Percentiles rank a stretch among this genome's conserved stretches.
Conservation (phyloP, 2,329 filamentous ascomycete genomes). For the Hypoxylon sp. region DNA sequence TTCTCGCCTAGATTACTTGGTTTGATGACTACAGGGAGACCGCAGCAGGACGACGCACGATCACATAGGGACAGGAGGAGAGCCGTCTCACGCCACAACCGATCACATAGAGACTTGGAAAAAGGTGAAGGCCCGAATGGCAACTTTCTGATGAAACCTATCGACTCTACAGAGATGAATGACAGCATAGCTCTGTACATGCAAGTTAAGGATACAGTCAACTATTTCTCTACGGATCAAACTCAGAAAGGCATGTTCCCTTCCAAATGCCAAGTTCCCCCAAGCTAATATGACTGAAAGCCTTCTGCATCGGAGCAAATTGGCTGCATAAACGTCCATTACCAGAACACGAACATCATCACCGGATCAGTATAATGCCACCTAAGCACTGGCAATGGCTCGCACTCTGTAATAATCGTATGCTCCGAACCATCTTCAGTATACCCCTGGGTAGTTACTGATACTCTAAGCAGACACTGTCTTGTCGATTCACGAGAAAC, state of each 20-base stretch:
- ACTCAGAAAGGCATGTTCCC: conserved; percentile 70
- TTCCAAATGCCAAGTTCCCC: background rate
- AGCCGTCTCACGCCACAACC: conserved; percentile 29
- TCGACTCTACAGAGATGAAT: conserved; percentile 33
- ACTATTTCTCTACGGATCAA: conserved; percentile 81
- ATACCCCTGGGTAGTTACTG: conserved; percentile 36
- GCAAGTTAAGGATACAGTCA: conserved; percentile 79
- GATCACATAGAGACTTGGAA: conserved; percentile 44
- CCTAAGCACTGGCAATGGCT: conserved; percentile 78
- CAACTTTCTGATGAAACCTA: conserved; percentile 26
- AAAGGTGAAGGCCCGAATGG: conserved; percentile 38
- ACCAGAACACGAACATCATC: conserved; percentile 39
- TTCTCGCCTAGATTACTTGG: conserved; percentile 77
- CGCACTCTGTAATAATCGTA: conserved; percentile 75
- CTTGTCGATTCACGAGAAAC: conserved; percentile 77
- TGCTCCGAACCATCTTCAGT: conserved; percentile 34
- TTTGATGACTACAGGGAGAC: conserved; percentile 64
- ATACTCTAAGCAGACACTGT: conserved; percentile 68
- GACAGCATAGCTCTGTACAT: conserved; percentile 59
- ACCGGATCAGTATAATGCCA: conserved; percentile 56
- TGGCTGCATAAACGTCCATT: conserved; percentile 65
- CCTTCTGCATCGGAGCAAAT: conserved; percentile 80
- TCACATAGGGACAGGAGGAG: conserved; percentile 37
- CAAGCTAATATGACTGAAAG: conserved; percentile 57
- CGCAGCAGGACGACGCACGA: conserved; percentile 32